These are phyloP conservation scores for Aspergillus novofumigatus DNA, from an alignment of 2,329 filamentous ascomycete species.

Conservation along the genomic window DNA sequence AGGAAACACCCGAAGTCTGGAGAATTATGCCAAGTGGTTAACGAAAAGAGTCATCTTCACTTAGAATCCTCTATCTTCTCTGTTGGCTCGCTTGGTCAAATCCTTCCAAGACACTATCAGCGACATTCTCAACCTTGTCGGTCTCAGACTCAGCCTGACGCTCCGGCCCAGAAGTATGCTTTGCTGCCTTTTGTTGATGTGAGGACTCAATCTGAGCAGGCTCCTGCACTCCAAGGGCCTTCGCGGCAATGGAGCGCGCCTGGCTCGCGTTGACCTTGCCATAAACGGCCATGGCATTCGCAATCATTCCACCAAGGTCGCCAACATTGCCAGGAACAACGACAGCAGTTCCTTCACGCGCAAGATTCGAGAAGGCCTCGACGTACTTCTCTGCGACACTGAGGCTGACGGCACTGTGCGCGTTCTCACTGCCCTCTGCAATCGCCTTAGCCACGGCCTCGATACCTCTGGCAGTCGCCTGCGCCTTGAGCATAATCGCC, in stretches of 20 bases:
- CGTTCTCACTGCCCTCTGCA: constrained; percentile 65
- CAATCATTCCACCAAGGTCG: constrained; percentile 95
- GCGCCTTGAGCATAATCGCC: constrained; percentile 80
- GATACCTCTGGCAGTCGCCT: constrained; percentile 82
- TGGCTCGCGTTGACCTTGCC: constrained; percentile 85
- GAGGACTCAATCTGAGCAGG: constrained; percentile 8
- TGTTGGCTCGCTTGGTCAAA: constrained; percentile 43
- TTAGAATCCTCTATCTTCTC: constrained; percentile 20
- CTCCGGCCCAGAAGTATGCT: constrained; percentile 27
- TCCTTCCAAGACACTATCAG: constrained; percentile 46
- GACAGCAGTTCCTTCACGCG: constrained; percentile 91
- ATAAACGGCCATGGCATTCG: constrained; percentile 90
- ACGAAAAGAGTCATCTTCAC: background rate
- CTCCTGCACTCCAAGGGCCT: constrained; percentile 29
- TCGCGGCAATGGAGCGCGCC: constrained; percentile 56
- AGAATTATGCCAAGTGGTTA: background rate
- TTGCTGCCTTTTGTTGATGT: constrained; percentile 14
- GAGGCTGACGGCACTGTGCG: constrained; percentile 79
- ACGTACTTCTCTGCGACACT: constrained; percentile 97
- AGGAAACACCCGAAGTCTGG: background rate
- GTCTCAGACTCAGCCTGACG: constrained; percentile 10
- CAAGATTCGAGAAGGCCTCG: constrained; percentile 85
- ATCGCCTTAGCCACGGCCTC: constrained; percentile 79
- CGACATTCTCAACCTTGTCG: constrained; percentile 36
- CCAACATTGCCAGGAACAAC: constrained; percentile 96